Evolutionary conservation across 495 filamentous ascomycete genomes (phyloP), one percentile per base, ranked within the genome.

Genomic region (Neurospora sp.): DNA sequence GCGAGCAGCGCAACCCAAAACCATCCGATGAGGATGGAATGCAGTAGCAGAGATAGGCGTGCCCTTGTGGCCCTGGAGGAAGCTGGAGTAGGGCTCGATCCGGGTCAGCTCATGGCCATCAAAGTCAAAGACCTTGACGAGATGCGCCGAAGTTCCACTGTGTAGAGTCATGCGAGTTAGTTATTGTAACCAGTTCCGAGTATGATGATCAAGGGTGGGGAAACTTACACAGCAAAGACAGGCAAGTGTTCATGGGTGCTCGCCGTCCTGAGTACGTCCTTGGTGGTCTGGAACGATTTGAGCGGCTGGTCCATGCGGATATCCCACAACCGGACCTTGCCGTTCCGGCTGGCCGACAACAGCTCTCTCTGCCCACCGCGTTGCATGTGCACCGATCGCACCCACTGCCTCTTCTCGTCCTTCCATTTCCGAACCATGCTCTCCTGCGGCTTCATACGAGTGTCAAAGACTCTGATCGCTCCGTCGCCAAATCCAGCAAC

Each of bases 241-340:
- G 96, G 96, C 66, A 97, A 90, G 83, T 98, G 96, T 81, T 99
- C 96, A 82, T 99, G 96, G 35, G 96, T 93, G 79, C 93, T 95
- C 74, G 97, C 87, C 23, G 93, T 95, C 75, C 93, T 86, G 76
- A 97, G 85, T 16, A 91, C 92, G 75, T 93, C 90, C 69, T 86
- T 91, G n/a, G 92, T 94, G 2, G 92, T 90, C 72, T 87, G 83
- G 74, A 96, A 92, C 9, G 90, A 90, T 71, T 89, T 88, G 37
- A 97, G 85, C 6, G 92, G 89, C 75, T 87, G 81, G 72, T 95
- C 90, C 89, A 92, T 91, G 49, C 95, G 88, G 70, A 99, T 93
- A 84, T 99, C 96, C 96, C 96, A 99, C 8, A 99, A 87, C 78
- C 93, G 93, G 75, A 99, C 91, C 80, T 96, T 95, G 70, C 96